phyloP scores from a whole-genome alignment of 495 filamentous ascomycete genomes.

The Podospora comata region DNA sequence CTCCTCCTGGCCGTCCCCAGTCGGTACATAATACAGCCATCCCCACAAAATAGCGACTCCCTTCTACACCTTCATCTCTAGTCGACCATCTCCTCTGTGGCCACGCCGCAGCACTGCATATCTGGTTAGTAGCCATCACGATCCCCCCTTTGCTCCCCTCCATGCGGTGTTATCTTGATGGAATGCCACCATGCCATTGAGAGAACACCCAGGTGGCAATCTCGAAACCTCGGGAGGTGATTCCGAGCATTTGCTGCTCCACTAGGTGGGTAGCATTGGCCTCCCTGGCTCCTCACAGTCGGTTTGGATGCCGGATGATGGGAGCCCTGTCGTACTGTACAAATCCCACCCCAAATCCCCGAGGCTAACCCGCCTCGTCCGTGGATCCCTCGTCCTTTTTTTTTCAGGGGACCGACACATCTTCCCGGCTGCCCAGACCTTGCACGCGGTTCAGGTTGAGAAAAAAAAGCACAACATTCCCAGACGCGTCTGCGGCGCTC shows the following conservation, averaged over 20 bases:
- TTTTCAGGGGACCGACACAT: constrained; percentile 36
- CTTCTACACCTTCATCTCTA: not conserved
- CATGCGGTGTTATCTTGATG: constrained; percentile 5
- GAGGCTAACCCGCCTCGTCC: constrained; percentile 43
- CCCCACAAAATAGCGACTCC: constrained; percentile 16
- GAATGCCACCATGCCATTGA: constrained; percentile 15
- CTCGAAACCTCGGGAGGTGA: constrained; percentile 43
- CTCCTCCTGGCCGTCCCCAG: constrained; percentile 6
- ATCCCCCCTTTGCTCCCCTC: not conserved
- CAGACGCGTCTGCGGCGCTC: constrained; percentile 39
- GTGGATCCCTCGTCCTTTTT: constrained; percentile 44
- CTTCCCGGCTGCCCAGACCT: constrained; percentile 35
- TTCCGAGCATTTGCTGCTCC: constrained; percentile 46
- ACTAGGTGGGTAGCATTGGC: constrained; percentile 30
- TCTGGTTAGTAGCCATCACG: constrained; percentile 18
- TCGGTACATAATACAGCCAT: constrained; percentile 14
- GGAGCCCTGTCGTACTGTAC: constrained; percentile 38
- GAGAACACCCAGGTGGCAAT: constrained; percentile 36
- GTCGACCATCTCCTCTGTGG: not conserved
- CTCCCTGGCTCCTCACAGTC: constrained; percentile 21
- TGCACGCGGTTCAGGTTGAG: constrained; percentile 28
- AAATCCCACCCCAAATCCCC: constrained; percentile 42
- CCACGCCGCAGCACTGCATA: constrained; percentile 20
- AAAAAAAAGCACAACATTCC: constrained; percentile 45
- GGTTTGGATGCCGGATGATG: constrained; percentile 31